These are phyloP conservation scores for Podila verticillata DNA, from an alignment of 192 early-diverging fungal genomes.

Conservation along the genomic window DNA sequence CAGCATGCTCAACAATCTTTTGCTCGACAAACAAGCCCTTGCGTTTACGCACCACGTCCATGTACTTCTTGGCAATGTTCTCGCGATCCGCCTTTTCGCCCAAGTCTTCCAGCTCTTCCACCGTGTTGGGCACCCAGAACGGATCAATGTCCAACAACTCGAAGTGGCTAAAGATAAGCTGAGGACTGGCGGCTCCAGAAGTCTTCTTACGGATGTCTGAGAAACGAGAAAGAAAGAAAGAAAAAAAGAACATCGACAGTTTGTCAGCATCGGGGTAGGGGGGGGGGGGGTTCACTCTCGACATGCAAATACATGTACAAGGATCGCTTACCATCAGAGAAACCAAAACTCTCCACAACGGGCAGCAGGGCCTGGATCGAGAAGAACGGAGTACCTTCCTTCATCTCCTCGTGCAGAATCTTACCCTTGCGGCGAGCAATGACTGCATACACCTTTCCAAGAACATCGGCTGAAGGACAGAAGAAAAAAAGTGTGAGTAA, in stretches of 20 bases:
- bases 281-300: neutral
- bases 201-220: slow-evolving; percentile 93
- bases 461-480: slow-evolving; percentile 73
- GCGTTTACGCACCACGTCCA: slow-evolving; percentile 93
- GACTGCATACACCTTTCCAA: slow-evolving; percentile 97
- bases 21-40: slow-evolving; percentile 95
- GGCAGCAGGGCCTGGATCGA: slow-evolving; percentile 87
- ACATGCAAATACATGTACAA: neutral
- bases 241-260: slow-evolving; percentile 13
- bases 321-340: slow-evolving; percentile 80
- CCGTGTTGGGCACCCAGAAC: slow-evolving; percentile 98
- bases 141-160: slow-evolving; percentile 94
- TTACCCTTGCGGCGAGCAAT: slow-evolving; percentile 90
- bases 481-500: neutral
- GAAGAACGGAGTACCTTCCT: slow-evolving; percentile 98
- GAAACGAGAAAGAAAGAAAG: too few species aligned
- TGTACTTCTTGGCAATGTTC: slow-evolving; percentile 95
- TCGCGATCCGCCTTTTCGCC: slow-evolving; percentile 98
- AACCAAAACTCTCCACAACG: slow-evolving; percentile 99
- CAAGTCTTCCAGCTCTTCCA: slow-evolving; percentile 97
- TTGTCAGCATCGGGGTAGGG: neutral
- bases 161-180: slow-evolving; percentile 95
- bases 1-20: slow-evolving; percentile 90
- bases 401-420: slow-evolving; percentile 95
- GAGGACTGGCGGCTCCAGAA: slow-evolving; percentile 94